Conservation (phyloP, 768 basidiomycete species). For the Phaeolepiota aurea region DNA sequence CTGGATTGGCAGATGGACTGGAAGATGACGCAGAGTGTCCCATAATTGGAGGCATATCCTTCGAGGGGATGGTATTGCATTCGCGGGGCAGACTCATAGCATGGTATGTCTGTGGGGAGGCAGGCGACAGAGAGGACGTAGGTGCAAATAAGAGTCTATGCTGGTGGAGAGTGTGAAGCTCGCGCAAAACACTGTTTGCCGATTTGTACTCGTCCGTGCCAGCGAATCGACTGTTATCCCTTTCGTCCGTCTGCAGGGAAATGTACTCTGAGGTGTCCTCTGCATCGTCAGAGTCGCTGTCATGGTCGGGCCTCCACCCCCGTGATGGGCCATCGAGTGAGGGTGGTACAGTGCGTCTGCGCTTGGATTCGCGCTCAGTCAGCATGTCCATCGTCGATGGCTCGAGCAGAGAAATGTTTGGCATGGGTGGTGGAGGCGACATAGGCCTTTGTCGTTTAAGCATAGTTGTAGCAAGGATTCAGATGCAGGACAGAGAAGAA, state of each 20-base stretch:
- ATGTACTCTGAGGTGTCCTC: conserved; percentile 13
- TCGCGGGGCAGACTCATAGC: conserved; percentile 1
- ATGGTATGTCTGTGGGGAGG: conserved; percentile 2
- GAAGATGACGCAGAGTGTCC: background rate
- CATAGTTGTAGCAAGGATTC: conserved; percentile 20
- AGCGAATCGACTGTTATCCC: too few relatives aligned
- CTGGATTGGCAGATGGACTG: background rate
- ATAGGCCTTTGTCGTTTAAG: conserved; percentile 41
- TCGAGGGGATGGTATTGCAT: background rate
- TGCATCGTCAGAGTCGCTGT: conserved; percentile 25
- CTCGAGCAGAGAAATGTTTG: conserved; percentile 17
- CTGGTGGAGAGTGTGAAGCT: conserved; percentile 61
- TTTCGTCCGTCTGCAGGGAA: conserved; percentile 1
- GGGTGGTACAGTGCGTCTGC: conserved; percentile 44
- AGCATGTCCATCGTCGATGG: conserved; percentile 15
- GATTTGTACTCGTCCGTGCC: conserved; percentile 39
- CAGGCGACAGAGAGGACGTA: conserved; percentile 7
- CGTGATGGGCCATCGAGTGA: conserved; percentile 42
- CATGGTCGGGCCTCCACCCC: conserved; percentile 32
- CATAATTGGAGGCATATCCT: background rate
- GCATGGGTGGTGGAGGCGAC: conserved; percentile 27
- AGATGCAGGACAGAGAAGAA: too few relatives aligned
- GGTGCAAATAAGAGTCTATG: conserved; percentile 45
- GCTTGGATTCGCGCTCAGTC: conserved; percentile 33
- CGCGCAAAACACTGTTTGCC: conserved; percentile 59